phyloP scores from a whole-genome alignment of 352 stramenopile genomes.

The Labyrinthula sp. region DNA sequence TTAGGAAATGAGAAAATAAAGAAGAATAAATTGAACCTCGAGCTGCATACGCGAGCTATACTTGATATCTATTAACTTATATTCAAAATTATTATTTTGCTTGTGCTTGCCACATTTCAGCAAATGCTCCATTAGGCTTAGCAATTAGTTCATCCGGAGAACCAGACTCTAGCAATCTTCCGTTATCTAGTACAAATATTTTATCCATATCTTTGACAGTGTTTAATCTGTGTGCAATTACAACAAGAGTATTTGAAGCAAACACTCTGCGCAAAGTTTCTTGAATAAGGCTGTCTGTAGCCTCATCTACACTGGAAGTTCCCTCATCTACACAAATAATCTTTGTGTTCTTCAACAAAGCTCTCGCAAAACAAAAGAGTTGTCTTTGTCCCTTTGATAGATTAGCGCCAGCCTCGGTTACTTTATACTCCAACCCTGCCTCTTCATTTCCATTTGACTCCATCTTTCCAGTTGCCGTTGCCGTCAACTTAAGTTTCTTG shows the following conservation, averaged over 20 bases:
- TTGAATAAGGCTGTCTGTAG: conserved; percentile 36
- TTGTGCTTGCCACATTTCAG: conserved; percentile 20
- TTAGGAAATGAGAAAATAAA: no score
- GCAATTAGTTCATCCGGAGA: conserved; percentile 11
- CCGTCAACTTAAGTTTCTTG: background rate
- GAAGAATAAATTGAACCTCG: no score
- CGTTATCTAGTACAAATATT: conserved; percentile 23
- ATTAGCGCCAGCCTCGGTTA: conserved; percentile 69
- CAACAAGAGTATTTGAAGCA: conserved; percentile 7
- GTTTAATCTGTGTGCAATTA: conserved; percentile 15
- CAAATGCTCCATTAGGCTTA: conserved; percentile 3
- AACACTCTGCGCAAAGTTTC: conserved; percentile 9
- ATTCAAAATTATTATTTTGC: no score
- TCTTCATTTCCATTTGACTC: conserved; percentile 5
- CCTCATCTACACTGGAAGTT: conserved; percentile 50
- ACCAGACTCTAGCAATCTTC: conserved; percentile 8
- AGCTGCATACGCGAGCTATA: no score
- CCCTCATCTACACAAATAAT: conserved; percentile 80
- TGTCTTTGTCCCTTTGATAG: conserved; percentile 78
- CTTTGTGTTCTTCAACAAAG: conserved; percentile 61
- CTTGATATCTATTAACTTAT: no score
- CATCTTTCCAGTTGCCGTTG: conserved; percentile 13
- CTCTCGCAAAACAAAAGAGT: conserved; percentile 80
- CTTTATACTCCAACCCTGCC: conserved; percentile 40
- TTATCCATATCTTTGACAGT: conserved; percentile 10